Evolutionary conservation across 148 eudicot genomes (phyloP).

Genomic region (Heliamphora exappendiculata): DNA sequence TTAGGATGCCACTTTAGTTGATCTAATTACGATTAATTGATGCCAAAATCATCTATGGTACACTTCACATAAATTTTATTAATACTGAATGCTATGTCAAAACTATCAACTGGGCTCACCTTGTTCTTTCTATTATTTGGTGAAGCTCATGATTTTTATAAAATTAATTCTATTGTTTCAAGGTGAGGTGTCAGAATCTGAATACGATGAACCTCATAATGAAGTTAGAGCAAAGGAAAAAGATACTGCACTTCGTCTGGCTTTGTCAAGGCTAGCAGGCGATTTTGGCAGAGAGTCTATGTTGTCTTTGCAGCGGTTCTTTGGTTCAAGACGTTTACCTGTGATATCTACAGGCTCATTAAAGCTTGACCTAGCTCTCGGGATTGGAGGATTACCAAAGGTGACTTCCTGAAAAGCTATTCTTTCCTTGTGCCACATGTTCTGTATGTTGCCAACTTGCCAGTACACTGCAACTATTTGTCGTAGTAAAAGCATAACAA

Average conservation of each 20-base stretch:
- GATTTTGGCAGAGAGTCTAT: slow-evolving; percentile 76
- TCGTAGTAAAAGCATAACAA: background rate
- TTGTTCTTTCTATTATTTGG: background rate
- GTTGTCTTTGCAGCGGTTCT: slow-evolving; percentile 82
- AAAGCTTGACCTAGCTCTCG: slow-evolving; percentile 88
- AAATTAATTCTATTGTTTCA: slow-evolving; percentile 18
- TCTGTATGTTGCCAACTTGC: background rate
- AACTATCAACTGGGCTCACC: background rate
- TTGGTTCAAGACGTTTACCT: slow-evolving; percentile 66
- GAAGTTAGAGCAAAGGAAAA: slow-evolving; percentile 49
- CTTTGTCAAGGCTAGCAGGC: slow-evolving; percentile 60
- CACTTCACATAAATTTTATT: background rate
- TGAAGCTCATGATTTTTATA: background rate
- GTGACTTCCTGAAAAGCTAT: slow-evolving; percentile 26
- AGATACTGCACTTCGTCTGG: slow-evolving; percentile 57
- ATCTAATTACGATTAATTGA: background rate
- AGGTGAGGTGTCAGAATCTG: slow-evolving; percentile 58
- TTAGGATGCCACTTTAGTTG: background rate
- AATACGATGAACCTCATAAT: slow-evolving; percentile 47
- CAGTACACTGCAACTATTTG: background rate
- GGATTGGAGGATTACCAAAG: slow-evolving; percentile 96
- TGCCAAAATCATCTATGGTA: background rate
- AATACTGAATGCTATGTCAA: background rate
- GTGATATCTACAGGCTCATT: slow-evolving; percentile 90
- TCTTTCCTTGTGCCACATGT: background rate